phyloP scores from a whole-genome alignment of 2,329 filamentous ascomycete genomes.

The Aspergillus tanneri region DNA sequence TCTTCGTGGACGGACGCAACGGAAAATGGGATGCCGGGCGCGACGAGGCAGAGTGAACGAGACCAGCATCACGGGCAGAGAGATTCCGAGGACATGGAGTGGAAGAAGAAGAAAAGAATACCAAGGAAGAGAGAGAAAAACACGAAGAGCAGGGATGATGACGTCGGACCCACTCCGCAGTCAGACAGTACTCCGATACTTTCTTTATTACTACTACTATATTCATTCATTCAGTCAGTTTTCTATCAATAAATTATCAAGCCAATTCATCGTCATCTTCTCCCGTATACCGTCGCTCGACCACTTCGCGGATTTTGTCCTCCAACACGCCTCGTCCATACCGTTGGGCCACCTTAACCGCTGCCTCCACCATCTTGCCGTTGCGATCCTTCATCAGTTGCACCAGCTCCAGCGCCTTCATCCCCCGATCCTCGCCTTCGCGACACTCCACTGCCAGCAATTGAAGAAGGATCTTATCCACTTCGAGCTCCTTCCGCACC shows the following conservation, averaged over 20 bases:
- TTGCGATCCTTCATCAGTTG: constrained; percentile 77
- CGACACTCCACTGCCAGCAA: constrained; percentile 86
- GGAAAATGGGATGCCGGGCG: too few species aligned
- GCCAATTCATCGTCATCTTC: constrained; percentile 53
- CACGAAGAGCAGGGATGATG: not conserved
- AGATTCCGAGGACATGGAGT: not conserved
- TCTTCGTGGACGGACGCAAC: constrained; percentile 17
- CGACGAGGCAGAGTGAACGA: constrained; percentile 4
- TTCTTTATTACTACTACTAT: not conserved
- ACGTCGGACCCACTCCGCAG: not conserved
- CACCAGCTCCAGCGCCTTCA: constrained; percentile 92
- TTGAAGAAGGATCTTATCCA: constrained; percentile 88
- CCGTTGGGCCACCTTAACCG: constrained; percentile 80
- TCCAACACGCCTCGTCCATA: constrained; percentile 78
- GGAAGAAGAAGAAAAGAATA: not conserved
- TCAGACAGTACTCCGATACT: not conserved
- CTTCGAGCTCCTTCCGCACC: constrained; percentile 71
- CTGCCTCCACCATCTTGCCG: constrained; percentile 88
- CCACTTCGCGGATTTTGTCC: constrained; percentile 86
- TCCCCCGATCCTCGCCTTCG: constrained; percentile 87
- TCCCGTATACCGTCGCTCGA: constrained; percentile 66
- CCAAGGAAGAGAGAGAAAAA: not conserved
- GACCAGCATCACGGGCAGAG: constrained; percentile 26
- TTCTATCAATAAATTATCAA: constrained; percentile 17
- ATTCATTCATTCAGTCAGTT: not conserved